phyloP scores from a whole-genome alignment of 2,329 filamentous ascomycete genomes.

The Pleurostoma richardsiae region DNA sequence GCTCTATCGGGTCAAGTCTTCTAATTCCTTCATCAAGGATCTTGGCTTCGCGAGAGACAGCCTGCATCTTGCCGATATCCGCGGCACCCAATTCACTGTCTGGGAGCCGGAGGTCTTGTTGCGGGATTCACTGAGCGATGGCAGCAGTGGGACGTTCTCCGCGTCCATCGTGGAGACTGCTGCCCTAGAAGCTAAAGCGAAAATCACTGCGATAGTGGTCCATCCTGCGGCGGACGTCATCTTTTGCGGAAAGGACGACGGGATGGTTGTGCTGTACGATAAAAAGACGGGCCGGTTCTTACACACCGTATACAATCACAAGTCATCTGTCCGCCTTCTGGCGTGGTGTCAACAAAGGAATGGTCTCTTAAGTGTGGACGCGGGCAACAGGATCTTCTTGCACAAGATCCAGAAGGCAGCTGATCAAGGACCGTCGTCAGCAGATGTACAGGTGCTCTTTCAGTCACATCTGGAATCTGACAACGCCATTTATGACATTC shows the following conservation, averaged over 20 bases:
- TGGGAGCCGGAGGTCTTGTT: slow-evolving; percentile 26
- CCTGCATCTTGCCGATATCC: slow-evolving; percentile 25
- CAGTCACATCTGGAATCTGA: slow-evolving; percentile 10
- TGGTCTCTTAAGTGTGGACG: slow-evolving; percentile 21
- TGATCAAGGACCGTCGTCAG: background rate
- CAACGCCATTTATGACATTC: slow-evolving; percentile 12
- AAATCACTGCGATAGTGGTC: slow-evolving; percentile 21
- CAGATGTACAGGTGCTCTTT: slow-evolving; percentile 4
- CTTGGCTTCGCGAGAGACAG: slow-evolving; percentile 24
- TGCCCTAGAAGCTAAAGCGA: slow-evolving; percentile 15
- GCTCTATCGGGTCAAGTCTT: slow-evolving; percentile 19
- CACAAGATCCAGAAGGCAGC: slow-evolving; percentile 7
- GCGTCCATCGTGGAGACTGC: slow-evolving; percentile 17
- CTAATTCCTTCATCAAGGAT: slow-evolving; percentile 19
- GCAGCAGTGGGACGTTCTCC: slow-evolving; percentile 15
- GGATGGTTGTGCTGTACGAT: slow-evolving; percentile 23
- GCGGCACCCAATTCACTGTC: slow-evolving; percentile 26
- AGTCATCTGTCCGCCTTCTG: slow-evolving; percentile 19
- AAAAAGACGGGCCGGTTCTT: too few relatives aligned
- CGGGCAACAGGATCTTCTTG: slow-evolving; percentile 17
- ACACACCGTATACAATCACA: too few relatives aligned
- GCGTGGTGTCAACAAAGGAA: slow-evolving; percentile 15
- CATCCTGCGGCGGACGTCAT: slow-evolving; percentile 16
- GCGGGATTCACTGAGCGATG: slow-evolving; percentile 17
- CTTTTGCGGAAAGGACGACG: slow-evolving; percentile 30